These are phyloP conservation scores for Anthracocystis setariae DNA, from an alignment of 1,284 basidiomycete genomes.

Conservation along the genomic window DNA sequence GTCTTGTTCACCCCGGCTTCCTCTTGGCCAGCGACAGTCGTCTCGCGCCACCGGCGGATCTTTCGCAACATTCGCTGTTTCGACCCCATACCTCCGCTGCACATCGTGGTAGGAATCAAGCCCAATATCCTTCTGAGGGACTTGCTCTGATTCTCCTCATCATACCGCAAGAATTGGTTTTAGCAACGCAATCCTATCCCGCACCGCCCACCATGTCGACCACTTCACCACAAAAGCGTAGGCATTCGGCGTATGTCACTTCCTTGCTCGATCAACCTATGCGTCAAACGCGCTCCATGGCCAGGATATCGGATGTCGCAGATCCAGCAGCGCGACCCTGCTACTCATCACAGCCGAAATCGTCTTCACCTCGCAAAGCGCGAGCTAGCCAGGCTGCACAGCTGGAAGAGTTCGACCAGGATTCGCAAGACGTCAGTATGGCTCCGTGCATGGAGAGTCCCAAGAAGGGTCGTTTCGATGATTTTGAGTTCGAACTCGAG, in stretches of 20 bases:
- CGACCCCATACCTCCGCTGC: not conserved
- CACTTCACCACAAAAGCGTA: constrained; percentile 41
- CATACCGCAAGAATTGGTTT: not conserved
- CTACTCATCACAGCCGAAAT: constrained; percentile 7
- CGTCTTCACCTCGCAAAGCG: constrained; percentile 22
- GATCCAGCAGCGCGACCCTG: constrained; percentile 4
- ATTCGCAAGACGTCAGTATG: constrained; percentile 31
- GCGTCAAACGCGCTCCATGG: constrained; percentile 51
- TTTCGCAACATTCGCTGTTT: not conserved
- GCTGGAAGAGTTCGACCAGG: constrained; percentile 25
- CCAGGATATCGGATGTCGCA: constrained; percentile 24
- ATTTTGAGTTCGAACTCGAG: constrained; percentile 51
- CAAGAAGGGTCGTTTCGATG: constrained; percentile 41
- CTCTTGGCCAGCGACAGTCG: no score
- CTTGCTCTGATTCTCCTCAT: not conserved
- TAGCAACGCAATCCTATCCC: not conserved
- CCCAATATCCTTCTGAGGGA: not conserved
- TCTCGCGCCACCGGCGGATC: no score
- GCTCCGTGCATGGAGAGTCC: constrained; percentile 45
- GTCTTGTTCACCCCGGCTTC: not conserved
- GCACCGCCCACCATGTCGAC: constrained; percentile 23
- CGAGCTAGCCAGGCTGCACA: constrained; percentile 21
- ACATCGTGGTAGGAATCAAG: not conserved
- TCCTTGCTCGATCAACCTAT: constrained; percentile 34
- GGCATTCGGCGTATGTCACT: constrained; percentile 16